phyloP scores from a whole-genome alignment of 345 rosid species.

The Acer negundo region DNA sequence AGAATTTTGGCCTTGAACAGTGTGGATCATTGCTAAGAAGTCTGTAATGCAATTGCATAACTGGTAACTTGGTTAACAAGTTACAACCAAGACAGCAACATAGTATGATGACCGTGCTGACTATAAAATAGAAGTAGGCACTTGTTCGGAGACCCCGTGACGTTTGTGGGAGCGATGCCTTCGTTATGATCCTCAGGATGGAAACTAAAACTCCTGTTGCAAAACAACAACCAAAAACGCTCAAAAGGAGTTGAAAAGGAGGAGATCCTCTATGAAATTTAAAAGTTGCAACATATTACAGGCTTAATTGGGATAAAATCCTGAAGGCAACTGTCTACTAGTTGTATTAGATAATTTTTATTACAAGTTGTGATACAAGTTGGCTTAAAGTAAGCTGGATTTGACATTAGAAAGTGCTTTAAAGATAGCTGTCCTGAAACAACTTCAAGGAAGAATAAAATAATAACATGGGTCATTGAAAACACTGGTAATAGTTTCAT shows the following conservation, averaged over 20 bases:
- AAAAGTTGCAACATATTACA: not conserved
- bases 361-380: not conserved
- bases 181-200: slow-evolving; percentile 71
- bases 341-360: not conserved
- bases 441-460: not conserved
- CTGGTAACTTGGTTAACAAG: slow-evolving; percentile 68
- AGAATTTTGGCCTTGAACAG: slow-evolving; percentile 37
- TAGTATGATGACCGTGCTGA: slow-evolving; percentile 56
- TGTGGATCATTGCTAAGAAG: slow-evolving; percentile 29
- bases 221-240: not conserved
- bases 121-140: slow-evolving; percentile 78
- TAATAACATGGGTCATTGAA: not conserved
- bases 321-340: not conserved
- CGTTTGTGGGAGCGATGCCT: slow-evolving; percentile 79
- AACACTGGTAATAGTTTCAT: not conserved
- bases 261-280: not conserved
- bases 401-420: not conserved
- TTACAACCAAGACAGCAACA: slow-evolving; percentile 68
- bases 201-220: slow-evolving; percentile 73
- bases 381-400: not conserved
- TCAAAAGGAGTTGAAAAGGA: not conserved
- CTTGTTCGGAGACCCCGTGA: slow-evolving; percentile 69
- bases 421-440: not conserved
- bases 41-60: slow-evolving; percentile 56
- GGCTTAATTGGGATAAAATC: not conserved